phyloP scores from a whole-genome alignment of 1,284 basidiomycete species.

The Ceratorhiza oryzae-sativae region DNA sequence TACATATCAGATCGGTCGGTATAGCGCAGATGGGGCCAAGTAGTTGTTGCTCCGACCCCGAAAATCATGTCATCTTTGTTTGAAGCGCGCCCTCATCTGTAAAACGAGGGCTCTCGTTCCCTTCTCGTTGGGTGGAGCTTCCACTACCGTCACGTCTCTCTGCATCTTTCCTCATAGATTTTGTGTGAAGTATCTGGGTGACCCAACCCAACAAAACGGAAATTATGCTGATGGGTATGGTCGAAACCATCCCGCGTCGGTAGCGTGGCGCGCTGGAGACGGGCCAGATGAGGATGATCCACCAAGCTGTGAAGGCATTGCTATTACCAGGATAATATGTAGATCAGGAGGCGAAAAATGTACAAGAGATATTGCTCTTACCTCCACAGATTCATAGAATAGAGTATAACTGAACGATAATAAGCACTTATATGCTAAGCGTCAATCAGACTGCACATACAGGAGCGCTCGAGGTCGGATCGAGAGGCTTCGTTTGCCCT shows the following conservation, averaged over 20 bases:
- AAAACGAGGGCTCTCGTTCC: background rate
- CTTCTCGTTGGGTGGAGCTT: too few relatives aligned
- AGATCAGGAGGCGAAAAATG: background rate
- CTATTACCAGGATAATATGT: background rate
- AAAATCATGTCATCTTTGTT: too few relatives aligned
- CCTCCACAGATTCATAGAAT: constrained; percentile 38
- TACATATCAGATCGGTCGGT: too few relatives aligned
- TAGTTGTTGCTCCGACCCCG: too few relatives aligned
- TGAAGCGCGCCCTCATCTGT: too few relatives aligned
- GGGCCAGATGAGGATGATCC: constrained; percentile 31
- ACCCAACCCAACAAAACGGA: constrained; percentile 17
- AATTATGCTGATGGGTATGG: constrained; percentile 29
- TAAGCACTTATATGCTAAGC: too few relatives aligned
- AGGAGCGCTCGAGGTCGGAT: constrained; percentile 29
- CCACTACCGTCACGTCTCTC: background rate
- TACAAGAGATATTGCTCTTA: background rate
- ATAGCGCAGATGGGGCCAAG: too few relatives aligned
- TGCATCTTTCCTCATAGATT: background rate
- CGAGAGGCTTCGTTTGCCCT: constrained; percentile 36
- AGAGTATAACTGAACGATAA: constrained; percentile 32
- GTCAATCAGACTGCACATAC: background rate
- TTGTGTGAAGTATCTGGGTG: background rate
- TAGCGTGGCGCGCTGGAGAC: constrained; percentile 33
- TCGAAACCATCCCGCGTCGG: constrained; percentile 34
- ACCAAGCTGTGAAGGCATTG: constrained; percentile 26